phyloP scores from a whole-genome alignment of 345 rosid species.

The Lepidium didymum region DNA sequence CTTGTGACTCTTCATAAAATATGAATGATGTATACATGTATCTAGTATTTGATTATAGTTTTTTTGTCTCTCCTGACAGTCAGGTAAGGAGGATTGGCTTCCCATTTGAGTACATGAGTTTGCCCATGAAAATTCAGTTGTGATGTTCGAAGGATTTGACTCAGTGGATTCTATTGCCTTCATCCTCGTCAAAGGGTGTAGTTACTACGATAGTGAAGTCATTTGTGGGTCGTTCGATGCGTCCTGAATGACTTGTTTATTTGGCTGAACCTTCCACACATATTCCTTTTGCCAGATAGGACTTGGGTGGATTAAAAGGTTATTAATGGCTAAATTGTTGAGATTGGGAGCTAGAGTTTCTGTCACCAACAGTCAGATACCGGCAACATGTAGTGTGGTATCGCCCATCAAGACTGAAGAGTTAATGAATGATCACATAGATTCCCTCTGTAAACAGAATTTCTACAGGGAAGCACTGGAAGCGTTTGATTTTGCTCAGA shows the following conservation, averaged over 20 bases:
- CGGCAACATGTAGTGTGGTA: not conserved
- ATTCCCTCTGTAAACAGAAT: constrained; percentile 33
- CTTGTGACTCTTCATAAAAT: not conserved
- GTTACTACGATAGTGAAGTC: not conserved
- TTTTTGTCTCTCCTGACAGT: not conserved
- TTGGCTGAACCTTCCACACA: constrained; percentile 1
- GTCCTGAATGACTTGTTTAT: not conserved
- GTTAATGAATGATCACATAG: constrained; percentile 34
- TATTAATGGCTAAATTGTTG: constrained; percentile 7
- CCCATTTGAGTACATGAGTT: not conserved
- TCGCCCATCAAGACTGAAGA: constrained; percentile 31
- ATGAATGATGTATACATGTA: not conserved
- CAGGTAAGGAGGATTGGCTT: not conserved
- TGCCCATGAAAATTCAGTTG: not conserved
- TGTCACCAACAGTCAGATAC: constrained; percentile 6
- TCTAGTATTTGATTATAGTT: not conserved
- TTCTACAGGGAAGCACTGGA: constrained; percentile 43
- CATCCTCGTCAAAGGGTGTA: not conserved
- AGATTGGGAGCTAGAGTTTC: constrained; percentile 9
- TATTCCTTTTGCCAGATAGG: not conserved
- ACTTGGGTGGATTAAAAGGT: not conserved
- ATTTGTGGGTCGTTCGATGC: not conserved
- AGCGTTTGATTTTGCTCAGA: constrained; percentile 35
- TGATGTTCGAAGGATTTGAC: not conserved
- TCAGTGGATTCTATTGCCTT: not conserved